Base-by-base conservation (phyloP, 2,329 filamentous ascomycete species). In the Aspergillus sp. region DNA sequence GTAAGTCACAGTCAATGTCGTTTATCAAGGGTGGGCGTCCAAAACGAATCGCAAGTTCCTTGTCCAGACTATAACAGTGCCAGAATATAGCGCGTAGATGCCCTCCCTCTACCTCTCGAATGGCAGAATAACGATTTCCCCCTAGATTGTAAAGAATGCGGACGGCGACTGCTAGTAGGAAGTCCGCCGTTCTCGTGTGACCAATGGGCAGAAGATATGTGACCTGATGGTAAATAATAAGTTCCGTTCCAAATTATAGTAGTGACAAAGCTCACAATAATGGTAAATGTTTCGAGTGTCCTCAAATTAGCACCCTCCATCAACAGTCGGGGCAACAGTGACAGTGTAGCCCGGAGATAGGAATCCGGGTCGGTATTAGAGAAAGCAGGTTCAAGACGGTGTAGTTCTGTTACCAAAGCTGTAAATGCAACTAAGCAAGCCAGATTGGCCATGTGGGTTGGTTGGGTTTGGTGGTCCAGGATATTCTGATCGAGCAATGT, bases 21-120 rank as follows among this genome's bases (percentile, higher is more conserved):
- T 64, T 65, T 4, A 68, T 59, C 27, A 67, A 51, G 1, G 64
- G 66, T 5, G 65, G 60, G 20, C 62, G 60, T 22, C 50, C 47
- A 39, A 62, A 61, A 9, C 66, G 63, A n/a, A 64, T 61, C 5
- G 64, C 60, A 34, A 68, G 57, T 49, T 67, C 65, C 37, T 64
- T 67, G 34, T 68, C 67, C 12, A 64, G 52, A 9, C 54, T 55
- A 40, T 67, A 69, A 24, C 60, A 66, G 2, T 64, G 49, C 67
- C 67, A 69, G 56, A 69, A 69, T 7, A 68, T 30, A 20, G 61
- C 64, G 5, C 67, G 62, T 11, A 66, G 46, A 46, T 69, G 67
- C 37, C 57, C 56, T 5, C 54, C 55, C 19, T 61, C 50, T 17
- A 22, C 47, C 13, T 56, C 20, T 11, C 19, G 54, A 24, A 15